Evolutionary conservation across 176 grass and related monocot genomes (phyloP).

Genomic region (Bonia amplexicaulis): DNA sequence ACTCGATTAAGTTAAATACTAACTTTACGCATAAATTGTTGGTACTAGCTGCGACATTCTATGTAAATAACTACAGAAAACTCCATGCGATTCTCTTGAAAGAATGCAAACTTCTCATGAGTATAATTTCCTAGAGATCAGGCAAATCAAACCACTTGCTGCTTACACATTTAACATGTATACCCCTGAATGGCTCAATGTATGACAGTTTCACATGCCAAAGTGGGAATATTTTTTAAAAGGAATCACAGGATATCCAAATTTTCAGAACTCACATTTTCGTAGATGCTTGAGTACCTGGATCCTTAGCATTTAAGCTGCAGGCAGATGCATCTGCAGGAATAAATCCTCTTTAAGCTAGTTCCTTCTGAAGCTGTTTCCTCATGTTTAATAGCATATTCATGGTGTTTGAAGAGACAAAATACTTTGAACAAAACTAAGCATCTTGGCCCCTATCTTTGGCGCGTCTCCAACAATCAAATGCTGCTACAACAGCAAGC

Average conservation of each 20-base stretch:
- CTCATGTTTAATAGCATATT: conserved; percentile 80
- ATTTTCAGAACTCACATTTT: not conserved
- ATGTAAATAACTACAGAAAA: not conserved
- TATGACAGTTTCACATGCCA: not conserved
- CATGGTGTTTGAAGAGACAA: conserved; percentile 77
- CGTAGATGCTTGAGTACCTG: conserved; percentile 44
- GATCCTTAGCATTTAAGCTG: conserved; percentile 82
- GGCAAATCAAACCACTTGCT: not conserved
- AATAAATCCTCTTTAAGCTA: conserved; percentile 78
- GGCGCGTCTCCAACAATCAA: conserved; percentile 80
- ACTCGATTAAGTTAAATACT: not conserved
- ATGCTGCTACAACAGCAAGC: conserved; percentile 82
- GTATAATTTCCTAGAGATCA: not conserved
- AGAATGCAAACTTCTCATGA: not conserved
- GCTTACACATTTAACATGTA: not conserved
- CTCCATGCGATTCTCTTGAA: not conserved
- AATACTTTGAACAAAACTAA: conserved; percentile 79
- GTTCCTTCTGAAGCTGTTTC: conserved; percentile 76
- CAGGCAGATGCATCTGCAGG: conserved; percentile 67
- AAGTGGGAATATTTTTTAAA: not conserved
- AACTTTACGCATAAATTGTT: not conserved
- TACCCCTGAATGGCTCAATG: not conserved
- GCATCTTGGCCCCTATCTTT: conserved; percentile 75
- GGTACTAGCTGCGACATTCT: not conserved
- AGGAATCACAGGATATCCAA: not conserved